These are phyloP conservation scores for Diplosphaera chodatii DNA, from an alignment of 139 green algal genomes.

Conservation along the genomic window DNA sequence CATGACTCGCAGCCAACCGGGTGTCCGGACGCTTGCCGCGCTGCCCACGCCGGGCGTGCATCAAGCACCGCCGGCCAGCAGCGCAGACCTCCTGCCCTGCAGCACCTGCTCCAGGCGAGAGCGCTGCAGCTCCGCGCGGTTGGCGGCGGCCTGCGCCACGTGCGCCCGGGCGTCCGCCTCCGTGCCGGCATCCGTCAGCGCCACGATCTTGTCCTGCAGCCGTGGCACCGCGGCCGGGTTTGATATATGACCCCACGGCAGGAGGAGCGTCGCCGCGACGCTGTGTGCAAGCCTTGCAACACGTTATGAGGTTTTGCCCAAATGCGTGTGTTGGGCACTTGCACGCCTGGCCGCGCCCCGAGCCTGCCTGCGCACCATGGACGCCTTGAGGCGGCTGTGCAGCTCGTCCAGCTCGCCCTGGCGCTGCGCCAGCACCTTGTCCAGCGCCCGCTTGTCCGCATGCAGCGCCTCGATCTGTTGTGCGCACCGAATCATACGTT, in stretches of 20 bases:
- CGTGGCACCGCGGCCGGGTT: no score
- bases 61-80: no score
- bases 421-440: constrained; percentile 28
- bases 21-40: no score
- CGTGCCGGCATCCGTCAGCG: constrained; percentile 20
- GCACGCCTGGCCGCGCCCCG: no score
- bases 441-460: constrained; percentile 26
- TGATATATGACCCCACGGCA: no score
- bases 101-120: constrained; percentile 20
- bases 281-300: no score
- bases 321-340: no score
- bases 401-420: constrained; percentile 29
- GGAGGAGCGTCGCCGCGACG: no score
- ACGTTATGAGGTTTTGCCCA: not conserved
- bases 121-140: constrained; percentile 13
- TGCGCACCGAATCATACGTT: no score
- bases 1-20: no score
- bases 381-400: constrained; percentile 21
- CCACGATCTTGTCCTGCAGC: constrained; percentile 23
- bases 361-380: constrained; percentile 11
- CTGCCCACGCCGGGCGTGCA: no score
- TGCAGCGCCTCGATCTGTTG: constrained; percentile 10
- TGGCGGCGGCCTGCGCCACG: constrained; percentile 21
- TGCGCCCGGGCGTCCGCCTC: constrained; percentile 29
- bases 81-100: no score